Percentiles rank a stretch among this genome's conserved stretches.
Conservation (phyloP, 306 rosid genomes). For the Bauhinia variegata region DNA sequence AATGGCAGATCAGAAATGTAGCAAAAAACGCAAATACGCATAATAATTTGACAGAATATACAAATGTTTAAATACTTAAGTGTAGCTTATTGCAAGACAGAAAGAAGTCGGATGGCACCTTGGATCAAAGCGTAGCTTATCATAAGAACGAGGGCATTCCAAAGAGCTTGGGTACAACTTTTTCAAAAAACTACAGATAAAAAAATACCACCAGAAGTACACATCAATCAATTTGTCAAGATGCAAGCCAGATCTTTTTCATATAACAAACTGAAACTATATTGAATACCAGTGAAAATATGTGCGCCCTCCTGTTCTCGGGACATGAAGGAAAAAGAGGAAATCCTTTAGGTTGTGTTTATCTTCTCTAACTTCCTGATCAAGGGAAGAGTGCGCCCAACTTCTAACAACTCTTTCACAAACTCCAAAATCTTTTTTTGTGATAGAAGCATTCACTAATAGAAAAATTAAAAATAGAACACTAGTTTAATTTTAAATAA, state of each 20-base stretch:
- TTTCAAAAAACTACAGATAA: conserved; percentile 70
- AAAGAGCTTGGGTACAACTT: conserved; percentile 73
- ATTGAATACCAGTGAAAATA: conserved; percentile 77
- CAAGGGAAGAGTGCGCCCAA: conserved; percentile 76
- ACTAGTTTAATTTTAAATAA: conserved; percentile 18
- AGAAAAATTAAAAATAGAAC: conserved; percentile 33
- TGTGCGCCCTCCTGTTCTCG: conserved; percentile 95
- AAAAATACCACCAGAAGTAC: conserved; percentile 40
- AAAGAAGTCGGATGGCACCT: conserved; percentile 53
- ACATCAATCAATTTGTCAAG: conserved; percentile 22
- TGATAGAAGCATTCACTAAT: conserved; percentile 49
- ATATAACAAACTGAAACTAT: not conserved
- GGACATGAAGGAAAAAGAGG: conserved; percentile 90
- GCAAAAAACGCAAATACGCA: not conserved
- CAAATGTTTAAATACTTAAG: not conserved
- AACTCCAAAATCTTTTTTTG: conserved; percentile 48
- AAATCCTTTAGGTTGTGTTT: conserved; percentile 73
- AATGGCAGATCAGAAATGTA: not conserved
- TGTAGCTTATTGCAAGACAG: not conserved
- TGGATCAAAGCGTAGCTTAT: conserved; percentile 94
- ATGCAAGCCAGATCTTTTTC: not conserved
- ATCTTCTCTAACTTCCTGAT: conserved; percentile 58
- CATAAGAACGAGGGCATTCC: conserved; percentile 97
- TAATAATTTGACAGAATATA: conserved; percentile 8
- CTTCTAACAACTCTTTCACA: conserved; percentile 74